Conservation (phyloP, 75 land plant genomes). For the Sequoiadendron giganteum region DNA sequence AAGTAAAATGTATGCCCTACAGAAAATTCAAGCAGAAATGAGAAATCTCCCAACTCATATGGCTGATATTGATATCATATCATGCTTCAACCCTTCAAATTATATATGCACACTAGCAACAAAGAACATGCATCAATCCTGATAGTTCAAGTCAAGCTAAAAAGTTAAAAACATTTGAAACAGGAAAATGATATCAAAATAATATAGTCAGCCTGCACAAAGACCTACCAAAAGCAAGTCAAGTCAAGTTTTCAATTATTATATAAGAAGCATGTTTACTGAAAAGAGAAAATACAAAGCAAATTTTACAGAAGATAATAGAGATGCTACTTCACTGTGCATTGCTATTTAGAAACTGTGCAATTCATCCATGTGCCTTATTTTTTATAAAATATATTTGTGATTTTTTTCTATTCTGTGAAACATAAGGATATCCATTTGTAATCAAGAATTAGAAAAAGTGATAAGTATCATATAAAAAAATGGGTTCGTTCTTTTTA, state of each 20-base stretch:
- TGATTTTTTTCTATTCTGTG: background rate
- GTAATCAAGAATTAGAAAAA: too few species aligned
- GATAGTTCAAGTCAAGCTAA: background rate
- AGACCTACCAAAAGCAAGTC: background rate
- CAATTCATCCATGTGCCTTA: background rate
- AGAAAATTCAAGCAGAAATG: background rate
- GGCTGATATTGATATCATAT: background rate
- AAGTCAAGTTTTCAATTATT: background rate
- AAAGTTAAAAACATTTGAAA: background rate
- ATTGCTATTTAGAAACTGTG: background rate
- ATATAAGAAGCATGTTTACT: background rate
- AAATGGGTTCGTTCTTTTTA: too few species aligned
- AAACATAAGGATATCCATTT: background rate
- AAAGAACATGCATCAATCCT: background rate
- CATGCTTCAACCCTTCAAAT: background rate
- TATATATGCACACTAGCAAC: background rate
- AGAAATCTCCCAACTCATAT: background rate
- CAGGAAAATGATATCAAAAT: background rate
- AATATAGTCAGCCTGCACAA: too few species aligned
- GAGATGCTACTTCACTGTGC: background rate
- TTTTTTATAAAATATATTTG: too few species aligned
- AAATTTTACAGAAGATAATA: background rate
- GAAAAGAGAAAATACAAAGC: background rate
- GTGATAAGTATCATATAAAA: background rate
- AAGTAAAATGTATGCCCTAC: background rate